Evolutionary conservation across 2,329 filamentous ascomycete species (phyloP).

Genomic region (Colletotrichum gloeosporioides): DNA sequence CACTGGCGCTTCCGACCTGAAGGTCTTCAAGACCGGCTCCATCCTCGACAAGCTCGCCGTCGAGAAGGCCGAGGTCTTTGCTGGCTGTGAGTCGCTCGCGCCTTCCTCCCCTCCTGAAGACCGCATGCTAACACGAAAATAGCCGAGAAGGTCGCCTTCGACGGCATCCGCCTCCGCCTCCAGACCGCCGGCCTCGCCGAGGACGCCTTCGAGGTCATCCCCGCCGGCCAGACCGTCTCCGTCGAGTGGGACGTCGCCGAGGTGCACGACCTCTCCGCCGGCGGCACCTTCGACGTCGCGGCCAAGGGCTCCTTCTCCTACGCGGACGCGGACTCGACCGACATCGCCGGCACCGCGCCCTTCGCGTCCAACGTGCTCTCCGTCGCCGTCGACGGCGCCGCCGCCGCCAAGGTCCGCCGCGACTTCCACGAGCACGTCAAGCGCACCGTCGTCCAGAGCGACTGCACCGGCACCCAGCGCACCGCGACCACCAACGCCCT

Average conservation of each 20-base stretch:
- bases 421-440: conserved; percentile 47
- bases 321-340: conserved; percentile 54
- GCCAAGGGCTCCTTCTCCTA: conserved; percentile 62
- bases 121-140: background rate
- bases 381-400: conserved; percentile 60
- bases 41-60: conserved; percentile 58
- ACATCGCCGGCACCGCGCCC: conserved; percentile 58
- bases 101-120: background rate
- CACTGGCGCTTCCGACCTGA: conserved; percentile 52
- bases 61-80: conserved; percentile 58
- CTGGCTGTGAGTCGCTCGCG: conserved; percentile 41
- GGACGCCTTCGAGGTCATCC: conserved; percentile 56
- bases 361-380: conserved; percentile 66
- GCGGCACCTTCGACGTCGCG: conserved; percentile 62
- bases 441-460: conserved; percentile 56
- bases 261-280: conserved; percentile 55
- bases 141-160: conserved; percentile 52
- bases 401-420: conserved; percentile 55
- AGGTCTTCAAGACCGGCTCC: conserved; percentile 58
- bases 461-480: conserved; percentile 57
- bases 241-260: conserved; percentile 60
- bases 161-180: conserved; percentile 58
- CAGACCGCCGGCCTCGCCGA: conserved; percentile 47
- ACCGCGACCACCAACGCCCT: conserved; percentile 55
- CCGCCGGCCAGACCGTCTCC: conserved; percentile 54